A percentile compares a stretch with the other conserved stretches of the same genome.
phyloP scores from a whole-genome alignment of 202 grass and related monocot species.

The Zizania palustris region DNA sequence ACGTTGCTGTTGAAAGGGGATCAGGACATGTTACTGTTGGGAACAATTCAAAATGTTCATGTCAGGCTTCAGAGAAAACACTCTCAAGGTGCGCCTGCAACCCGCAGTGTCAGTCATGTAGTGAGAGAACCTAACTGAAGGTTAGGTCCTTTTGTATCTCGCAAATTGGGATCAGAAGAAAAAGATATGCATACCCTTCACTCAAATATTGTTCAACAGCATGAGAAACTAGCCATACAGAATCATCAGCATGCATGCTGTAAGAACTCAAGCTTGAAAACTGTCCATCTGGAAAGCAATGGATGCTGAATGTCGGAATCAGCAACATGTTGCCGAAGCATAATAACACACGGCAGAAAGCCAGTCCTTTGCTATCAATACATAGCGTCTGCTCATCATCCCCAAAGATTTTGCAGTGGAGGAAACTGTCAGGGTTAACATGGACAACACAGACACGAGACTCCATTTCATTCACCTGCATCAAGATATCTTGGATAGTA shows the following conservation, averaged over 20 bases:
- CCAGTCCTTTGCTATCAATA: conserved; percentile 96
- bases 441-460: conserved; percentile 84
- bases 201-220: conserved; percentile 71
- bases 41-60: neutral
- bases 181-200: conserved; percentile 68
- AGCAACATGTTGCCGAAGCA: conserved; percentile 70
- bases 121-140: conserved; percentile 70
- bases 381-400: conserved; percentile 89
- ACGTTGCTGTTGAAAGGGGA: neutral
- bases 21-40: neutral
- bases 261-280: conserved; percentile 57
- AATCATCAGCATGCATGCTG: conserved; percentile 80
- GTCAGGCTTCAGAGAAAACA: neutral
- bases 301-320: conserved; percentile 54
- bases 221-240: conserved; percentile 86
- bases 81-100: neutral
- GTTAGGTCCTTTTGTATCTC: conserved; percentile 56
- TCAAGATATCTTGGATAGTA: conserved; percentile 56
- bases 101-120: neutral
- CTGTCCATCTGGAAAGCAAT: conserved; percentile 55
- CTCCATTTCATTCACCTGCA: conserved; percentile 79
- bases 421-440: conserved; percentile 74
- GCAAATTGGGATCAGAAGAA: conserved; percentile 63
- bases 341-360: too few relatives aligned
- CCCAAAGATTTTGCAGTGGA: conserved; percentile 72